Conservation (phyloP, 192 early-diverging fungal genomes). For the Gaertneriomyces semiglobifer region DNA sequence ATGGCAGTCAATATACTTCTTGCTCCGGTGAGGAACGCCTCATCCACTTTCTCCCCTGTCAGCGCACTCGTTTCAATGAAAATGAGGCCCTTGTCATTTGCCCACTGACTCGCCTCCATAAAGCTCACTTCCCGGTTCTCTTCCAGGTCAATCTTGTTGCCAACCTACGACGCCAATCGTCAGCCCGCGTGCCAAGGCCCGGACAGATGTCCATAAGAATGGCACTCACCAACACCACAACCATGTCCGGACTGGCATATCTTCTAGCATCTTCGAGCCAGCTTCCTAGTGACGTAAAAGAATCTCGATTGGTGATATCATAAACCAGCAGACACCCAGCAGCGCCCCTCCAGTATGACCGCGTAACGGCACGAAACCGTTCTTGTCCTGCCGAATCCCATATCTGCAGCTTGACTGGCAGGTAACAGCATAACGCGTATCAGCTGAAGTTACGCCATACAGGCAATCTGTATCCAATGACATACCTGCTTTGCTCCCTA, state of each 20-base stretch:
- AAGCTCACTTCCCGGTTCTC: slow-evolving; percentile 54
- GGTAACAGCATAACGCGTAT: no score
- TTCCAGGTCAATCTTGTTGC: slow-evolving; percentile 90
- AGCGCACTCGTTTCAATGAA: slow-evolving; percentile 92
- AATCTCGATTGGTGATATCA: slow-evolving; percentile 49
- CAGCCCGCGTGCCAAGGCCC: no score
- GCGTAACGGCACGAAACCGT: slow-evolving; percentile 39
- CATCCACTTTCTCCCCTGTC: slow-evolving; percentile 79
- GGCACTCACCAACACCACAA: slow-evolving; percentile 60
- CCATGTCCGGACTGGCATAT: slow-evolving; percentile 86
- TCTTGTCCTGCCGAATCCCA: slow-evolving; percentile 82
- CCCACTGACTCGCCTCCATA: not conserved
- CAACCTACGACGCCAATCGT: slow-evolving; percentile 42
- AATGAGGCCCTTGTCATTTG: slow-evolving; percentile 67
- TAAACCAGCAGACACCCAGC: slow-evolving; percentile 36
- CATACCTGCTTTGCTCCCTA: slow-evolving; percentile 7
- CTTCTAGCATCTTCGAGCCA: slow-evolving; percentile 86
- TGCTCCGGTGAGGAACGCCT: slow-evolving; percentile 32
- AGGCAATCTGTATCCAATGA: not conserved
- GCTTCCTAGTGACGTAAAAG: slow-evolving; percentile 70
- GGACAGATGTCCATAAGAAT: no score
- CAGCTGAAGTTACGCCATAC: no score
- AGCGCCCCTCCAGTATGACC: slow-evolving; percentile 46
- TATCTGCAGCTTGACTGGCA: slow-evolving; percentile 57
- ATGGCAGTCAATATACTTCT: slow-evolving; percentile 20